phyloP scores from a whole-genome alignment of 1,284 basidiomycete species.

The Cystobasidiaceae sp. region DNA sequence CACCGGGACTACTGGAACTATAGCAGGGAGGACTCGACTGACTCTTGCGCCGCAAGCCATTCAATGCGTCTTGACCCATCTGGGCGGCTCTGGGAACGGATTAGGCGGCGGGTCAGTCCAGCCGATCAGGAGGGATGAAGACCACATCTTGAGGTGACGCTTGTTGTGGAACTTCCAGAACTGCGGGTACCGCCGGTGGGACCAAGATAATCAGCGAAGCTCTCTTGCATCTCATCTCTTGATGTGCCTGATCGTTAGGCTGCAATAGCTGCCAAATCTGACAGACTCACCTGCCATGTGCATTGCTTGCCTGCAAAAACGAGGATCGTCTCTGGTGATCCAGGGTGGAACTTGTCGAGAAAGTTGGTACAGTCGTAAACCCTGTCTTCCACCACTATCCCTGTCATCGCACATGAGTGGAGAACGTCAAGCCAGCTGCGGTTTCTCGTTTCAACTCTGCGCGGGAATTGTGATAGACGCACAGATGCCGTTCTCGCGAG shows the following conservation, averaged over 20 bases:
- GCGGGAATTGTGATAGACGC: too few species aligned
- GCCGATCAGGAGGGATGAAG: conserved; percentile 19
- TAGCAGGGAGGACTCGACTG: too few species aligned
- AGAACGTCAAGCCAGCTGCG: not conserved
- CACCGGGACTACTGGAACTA: too few species aligned
- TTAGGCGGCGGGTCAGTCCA: not conserved
- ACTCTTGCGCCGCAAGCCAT: too few species aligned
- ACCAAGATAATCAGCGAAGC: not conserved
- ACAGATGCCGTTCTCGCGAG: conserved; percentile 3
- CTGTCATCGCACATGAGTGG: not conserved
- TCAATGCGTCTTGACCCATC: not conserved
- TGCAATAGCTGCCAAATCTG: not conserved
- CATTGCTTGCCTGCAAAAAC: conserved; percentile 7
- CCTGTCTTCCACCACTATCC: conserved; percentile 17
- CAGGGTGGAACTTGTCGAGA: conserved; percentile 12
- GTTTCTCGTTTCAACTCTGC: not conserved
- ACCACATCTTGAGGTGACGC: conserved; percentile 8
- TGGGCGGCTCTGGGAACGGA: not conserved
- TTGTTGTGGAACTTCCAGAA: conserved; percentile 22
- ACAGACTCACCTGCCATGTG: conserved; percentile 11
- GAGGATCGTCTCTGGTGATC: conserved; percentile 5
- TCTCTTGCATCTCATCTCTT: too few species aligned
- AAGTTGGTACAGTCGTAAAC: conserved; percentile 21
- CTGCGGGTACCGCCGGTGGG: not conserved
- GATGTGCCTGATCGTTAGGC: too few species aligned